These are phyloP conservation scores for Porcisia deanei DNA, from an alignment of 208 protist genomes.

Conservation along the genomic window DNA sequence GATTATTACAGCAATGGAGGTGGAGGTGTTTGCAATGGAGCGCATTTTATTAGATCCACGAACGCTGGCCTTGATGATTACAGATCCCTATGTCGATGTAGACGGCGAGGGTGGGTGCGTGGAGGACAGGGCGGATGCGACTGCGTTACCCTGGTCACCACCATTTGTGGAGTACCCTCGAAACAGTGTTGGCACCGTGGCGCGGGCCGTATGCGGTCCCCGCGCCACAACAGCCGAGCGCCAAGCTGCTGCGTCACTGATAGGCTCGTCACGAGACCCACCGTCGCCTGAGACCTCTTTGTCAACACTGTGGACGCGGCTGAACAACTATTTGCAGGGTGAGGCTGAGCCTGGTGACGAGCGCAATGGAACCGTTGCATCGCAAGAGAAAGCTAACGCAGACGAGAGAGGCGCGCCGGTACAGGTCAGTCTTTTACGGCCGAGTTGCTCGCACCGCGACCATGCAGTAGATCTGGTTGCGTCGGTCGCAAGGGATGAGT, in stretches of 20 bases:
- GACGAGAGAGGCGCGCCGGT: neutral
- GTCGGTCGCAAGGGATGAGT: constrained; percentile 1
- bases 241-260: neutral
- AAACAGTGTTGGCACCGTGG: neutral
- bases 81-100: constrained; percentile 8
- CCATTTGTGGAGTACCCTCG: neutral
- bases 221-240: neutral
- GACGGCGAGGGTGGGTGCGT: neutral
- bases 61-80: constrained; percentile 43
- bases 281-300: neutral
- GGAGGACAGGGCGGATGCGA: neutral
- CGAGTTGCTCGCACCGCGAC: constrained; percentile 4
- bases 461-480: neutral
- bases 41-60: constrained; percentile 55
- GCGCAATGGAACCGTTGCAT: neutral
- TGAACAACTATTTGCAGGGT: constrained; percentile 17
- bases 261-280: neutral
- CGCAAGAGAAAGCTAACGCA: neutral
- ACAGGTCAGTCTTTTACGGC: constrained; percentile 1
- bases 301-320: constrained; percentile 9
- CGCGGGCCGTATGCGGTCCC: neutral
- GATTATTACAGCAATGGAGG: constrained; percentile 55
- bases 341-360: neutral
- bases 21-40: constrained; percentile 72
- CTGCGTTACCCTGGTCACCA: neutral